Evolutionary conservation across 2,329 filamentous ascomycete genomes (phyloP).

Genomic region (Cercospora sp.): DNA sequence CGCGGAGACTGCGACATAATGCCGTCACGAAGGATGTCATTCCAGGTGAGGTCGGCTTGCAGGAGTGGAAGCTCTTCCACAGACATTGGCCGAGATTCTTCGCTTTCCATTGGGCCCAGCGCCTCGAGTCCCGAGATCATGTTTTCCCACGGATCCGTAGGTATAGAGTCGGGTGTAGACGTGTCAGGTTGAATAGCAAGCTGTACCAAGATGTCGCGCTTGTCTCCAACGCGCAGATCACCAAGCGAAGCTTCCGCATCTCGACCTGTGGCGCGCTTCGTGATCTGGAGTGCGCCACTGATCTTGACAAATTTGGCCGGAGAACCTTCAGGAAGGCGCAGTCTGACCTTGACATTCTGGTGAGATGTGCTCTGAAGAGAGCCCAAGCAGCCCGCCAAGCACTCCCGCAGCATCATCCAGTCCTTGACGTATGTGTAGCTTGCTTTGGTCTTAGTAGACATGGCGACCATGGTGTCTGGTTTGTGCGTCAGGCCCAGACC

Average conservation of each 20-base stretch:
- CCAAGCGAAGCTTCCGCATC: slow-evolving; percentile 92
- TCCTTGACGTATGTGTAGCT: slow-evolving; percentile 99
- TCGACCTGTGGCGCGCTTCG: slow-evolving; percentile 89
- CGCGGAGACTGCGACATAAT: slow-evolving; percentile 81
- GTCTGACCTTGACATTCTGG: slow-evolving; percentile 94
- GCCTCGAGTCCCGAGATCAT: slow-evolving; percentile 95
- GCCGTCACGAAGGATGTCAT: slow-evolving; percentile 88
- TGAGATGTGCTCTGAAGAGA: slow-evolving; percentile 93
- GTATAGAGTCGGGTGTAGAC: slow-evolving; percentile 75
- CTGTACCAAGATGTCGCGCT: slow-evolving; percentile 90
- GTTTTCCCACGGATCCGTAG: slow-evolving; percentile 94
- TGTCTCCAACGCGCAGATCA: slow-evolving; percentile 92
- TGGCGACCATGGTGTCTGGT: slow-evolving; percentile 96
- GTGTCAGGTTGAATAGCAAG: slow-evolving; percentile 88
- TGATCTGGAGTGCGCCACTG: slow-evolving; percentile 91
- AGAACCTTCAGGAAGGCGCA: slow-evolving; percentile 91
- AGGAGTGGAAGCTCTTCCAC: slow-evolving; percentile 94
- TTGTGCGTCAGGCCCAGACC: slow-evolving; percentile 96
- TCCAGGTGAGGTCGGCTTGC: slow-evolving; percentile 90
- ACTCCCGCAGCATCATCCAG: slow-evolving; percentile 99
- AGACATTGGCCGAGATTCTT: slow-evolving; percentile 78
- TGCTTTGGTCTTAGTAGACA: slow-evolving; percentile 92
- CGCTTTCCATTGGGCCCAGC: slow-evolving; percentile 79
- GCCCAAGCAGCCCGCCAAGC: slow-evolving; percentile 87
- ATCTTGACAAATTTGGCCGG: slow-evolving; percentile 99